These are phyloP conservation scores for Nicotiana noctiflora DNA, from an alignment of 257 asterid species.

Conservation along the genomic window DNA sequence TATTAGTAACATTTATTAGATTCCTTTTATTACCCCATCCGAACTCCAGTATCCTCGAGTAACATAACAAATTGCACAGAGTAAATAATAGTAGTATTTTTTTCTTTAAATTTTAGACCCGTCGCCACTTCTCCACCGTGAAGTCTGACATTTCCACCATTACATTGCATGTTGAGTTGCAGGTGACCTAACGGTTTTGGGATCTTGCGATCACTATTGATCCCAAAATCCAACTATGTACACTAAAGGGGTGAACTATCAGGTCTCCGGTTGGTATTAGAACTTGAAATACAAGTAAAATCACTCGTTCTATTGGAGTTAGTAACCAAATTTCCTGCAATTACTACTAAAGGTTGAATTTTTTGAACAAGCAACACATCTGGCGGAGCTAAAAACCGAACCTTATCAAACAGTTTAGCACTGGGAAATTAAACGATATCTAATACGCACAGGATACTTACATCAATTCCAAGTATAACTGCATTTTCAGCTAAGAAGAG, in stretches of 20 bases:
- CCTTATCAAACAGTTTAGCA: neutral
- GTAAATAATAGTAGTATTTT: neutral
- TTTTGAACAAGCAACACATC: neutral
- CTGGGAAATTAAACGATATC: neutral
- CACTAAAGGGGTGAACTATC: neutral
- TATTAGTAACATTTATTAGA: neutral
- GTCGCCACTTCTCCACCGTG: neutral
- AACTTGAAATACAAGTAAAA: neutral
- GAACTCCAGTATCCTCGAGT: neutral
- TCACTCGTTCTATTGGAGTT: neutral
- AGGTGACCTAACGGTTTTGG: too few species aligned
- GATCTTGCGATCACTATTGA: too few species aligned
- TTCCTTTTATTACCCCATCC: neutral
- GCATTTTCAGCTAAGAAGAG: constrained; percentile 68
- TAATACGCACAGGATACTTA: constrained; percentile 22
- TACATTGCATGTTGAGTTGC: neutral
- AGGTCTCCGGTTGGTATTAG: neutral
- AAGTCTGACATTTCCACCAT: neutral
- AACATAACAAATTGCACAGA: neutral
- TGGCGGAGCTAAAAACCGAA: neutral
- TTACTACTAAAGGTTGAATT: neutral
- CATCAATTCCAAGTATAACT: constrained; percentile 74
- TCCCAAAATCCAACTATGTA: too few species aligned
- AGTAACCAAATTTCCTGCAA: neutral
- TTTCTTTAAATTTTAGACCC: neutral